Evolutionary conservation across 2,329 filamentous ascomycete genomes (phyloP).

Genomic region (Cyclaneusma minus): DNA sequence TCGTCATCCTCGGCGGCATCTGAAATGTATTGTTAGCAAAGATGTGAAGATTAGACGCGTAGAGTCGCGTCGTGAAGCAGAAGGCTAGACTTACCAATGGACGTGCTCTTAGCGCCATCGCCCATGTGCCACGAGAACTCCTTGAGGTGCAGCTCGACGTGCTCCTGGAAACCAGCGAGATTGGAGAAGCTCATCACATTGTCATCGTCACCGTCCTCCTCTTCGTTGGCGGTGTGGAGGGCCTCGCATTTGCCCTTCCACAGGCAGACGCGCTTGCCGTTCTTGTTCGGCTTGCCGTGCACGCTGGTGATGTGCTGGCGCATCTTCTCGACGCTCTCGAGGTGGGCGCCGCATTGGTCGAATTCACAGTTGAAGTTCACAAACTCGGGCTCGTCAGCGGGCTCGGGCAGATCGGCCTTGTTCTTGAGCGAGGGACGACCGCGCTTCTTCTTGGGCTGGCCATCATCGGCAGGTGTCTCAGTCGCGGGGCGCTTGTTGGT

Average conservation of each 20-base stretch:
- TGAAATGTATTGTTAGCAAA: slow-evolving; percentile 4
- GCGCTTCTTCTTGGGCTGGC: too few species aligned
- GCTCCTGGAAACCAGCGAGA: slow-evolving; percentile 14
- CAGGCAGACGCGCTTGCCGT: too few species aligned
- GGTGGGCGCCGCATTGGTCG: not conserved
- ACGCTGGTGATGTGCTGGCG: slow-evolving; percentile 8
- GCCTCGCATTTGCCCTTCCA: too few species aligned
- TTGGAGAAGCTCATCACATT: not conserved
- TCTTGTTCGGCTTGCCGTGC: slow-evolving; percentile 10
- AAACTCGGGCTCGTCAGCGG: too few species aligned
- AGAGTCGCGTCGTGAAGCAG: slow-evolving; percentile 7
- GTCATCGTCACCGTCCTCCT: slow-evolving; percentile 12
- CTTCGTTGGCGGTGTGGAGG: too few species aligned
- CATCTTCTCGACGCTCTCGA: slow-evolving; percentile 3
- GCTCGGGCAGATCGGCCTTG: too few species aligned
- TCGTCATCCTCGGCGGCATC: slow-evolving; percentile 1
- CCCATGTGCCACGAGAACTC: slow-evolving; percentile 6
- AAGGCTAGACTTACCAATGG: not conserved
- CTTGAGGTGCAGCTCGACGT: slow-evolving; percentile 10
- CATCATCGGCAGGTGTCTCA: too few species aligned
- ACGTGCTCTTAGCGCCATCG: slow-evolving; percentile 7
- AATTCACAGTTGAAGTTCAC: slow-evolving; percentile 1
- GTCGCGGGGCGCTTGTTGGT: too few species aligned
- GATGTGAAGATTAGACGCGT: too few species aligned
- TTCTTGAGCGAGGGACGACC: too few species aligned